Conservation (phyloP, 164 flowering plant species). For the Protea cynaroides region DNA sequence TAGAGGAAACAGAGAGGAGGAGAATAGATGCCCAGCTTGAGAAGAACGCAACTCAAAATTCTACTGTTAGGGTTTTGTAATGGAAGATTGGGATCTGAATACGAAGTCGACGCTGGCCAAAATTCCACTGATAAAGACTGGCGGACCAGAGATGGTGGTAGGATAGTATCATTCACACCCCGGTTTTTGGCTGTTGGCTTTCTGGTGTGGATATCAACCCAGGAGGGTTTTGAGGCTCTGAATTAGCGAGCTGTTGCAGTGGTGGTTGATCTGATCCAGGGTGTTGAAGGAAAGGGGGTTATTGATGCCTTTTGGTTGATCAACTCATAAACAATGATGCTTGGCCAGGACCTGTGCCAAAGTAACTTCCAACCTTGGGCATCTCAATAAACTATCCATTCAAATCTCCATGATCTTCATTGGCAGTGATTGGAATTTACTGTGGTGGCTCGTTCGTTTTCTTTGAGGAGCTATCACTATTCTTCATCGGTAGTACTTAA, state of each 20-base stretch:
- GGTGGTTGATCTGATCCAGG: constrained; percentile 57
- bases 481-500: too few relatives aligned
- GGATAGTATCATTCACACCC: constrained; percentile 99
- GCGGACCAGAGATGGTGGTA: constrained; percentile 99
- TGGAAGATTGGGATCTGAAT: constrained; percentile 93
- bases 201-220: constrained; percentile 99
- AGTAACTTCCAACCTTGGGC: constrained; percentile 84
- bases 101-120: constrained; percentile 84
- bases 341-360: constrained; percentile 96
- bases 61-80: constrained; percentile 17
- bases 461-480: too few relatives aligned
- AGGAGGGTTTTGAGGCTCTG: constrained; percentile 76
- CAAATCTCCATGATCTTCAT: too few relatives aligned
- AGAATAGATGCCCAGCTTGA: too few relatives aligned
- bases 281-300: constrained; percentile 96
- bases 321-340: constrained; percentile 89
- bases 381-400: constrained; percentile 35
- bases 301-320: constrained; percentile 94
- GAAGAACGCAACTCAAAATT: too few relatives aligned
- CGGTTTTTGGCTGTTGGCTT: constrained; percentile 99
- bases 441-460: too few relatives aligned
- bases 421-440: too few relatives aligned
- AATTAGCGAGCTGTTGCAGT: constrained; percentile 34
- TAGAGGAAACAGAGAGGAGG: too few relatives aligned
- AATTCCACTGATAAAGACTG: constrained; percentile 70